Evolutionary conservation across 2,329 filamentous ascomycete species (phyloP).

Genomic region (Penicillium sp.): DNA sequence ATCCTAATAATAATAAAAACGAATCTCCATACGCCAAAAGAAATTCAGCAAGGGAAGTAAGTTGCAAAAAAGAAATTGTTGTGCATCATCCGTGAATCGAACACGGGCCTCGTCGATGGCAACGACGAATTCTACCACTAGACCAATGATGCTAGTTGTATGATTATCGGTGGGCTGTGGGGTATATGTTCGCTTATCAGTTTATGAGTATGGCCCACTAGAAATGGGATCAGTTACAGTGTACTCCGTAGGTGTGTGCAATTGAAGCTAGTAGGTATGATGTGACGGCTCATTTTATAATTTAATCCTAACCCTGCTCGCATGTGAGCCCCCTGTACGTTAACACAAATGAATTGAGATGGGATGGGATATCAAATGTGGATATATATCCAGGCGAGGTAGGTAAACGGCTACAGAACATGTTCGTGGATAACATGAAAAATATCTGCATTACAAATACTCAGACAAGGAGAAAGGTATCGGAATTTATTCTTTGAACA

Average conservation of each 20-base stretch:
- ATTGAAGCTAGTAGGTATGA: neutral
- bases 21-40: neutral
- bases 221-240: neutral
- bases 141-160: constrained; percentile 39
- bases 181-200: neutral
- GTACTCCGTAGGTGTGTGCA: neutral
- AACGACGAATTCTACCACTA: constrained; percentile 42
- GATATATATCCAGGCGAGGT: neutral
- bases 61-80: constrained; percentile 15
- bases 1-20: neutral
- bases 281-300: too few species aligned
- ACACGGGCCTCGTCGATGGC: constrained; percentile 48
- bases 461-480: neutral
- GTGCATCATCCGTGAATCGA: constrained; percentile 49
- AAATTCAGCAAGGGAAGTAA: neutral
- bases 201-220: neutral
- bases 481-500: neutral
- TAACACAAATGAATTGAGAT: neutral
- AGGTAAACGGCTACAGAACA: neutral
- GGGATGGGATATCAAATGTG: neutral
- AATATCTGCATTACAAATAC: neutral
- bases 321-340: neutral
- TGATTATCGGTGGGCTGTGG: neutral
- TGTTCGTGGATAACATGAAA: neutral
- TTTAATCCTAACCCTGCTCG: neutral